Evolutionary conservation across 2,329 filamentous ascomycete species (phyloP).

Genomic region (Salinomyces thailandicus): DNA sequence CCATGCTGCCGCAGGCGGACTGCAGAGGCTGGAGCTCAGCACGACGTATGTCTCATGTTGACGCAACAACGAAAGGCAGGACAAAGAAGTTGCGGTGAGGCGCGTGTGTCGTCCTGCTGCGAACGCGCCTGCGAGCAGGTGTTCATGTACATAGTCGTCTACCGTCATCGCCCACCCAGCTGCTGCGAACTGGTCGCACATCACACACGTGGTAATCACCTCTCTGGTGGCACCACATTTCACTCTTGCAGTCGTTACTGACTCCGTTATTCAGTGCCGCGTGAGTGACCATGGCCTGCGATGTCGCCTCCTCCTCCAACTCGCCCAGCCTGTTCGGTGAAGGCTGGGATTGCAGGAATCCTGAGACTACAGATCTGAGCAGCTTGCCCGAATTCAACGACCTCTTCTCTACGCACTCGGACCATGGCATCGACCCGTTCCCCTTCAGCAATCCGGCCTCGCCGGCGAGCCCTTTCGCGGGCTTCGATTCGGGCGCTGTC

Average conservation of each 20-base stretch:
- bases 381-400: slow-evolving; percentile 11
- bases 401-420: slow-evolving; percentile 1
- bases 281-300: slow-evolving; percentile 13
- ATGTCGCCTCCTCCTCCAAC: slow-evolving; percentile 6
- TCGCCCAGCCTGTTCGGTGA: slow-evolving; percentile 1
- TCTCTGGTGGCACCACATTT: too few relatives aligned
- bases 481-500: too few relatives aligned
- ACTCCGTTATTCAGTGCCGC: too few relatives aligned
- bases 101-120: slow-evolving; percentile 5
- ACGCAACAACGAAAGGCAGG: slow-evolving; percentile 2
- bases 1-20: neutral
- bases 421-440: neutral
- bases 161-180: neutral
- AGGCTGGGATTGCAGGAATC: slow-evolving; percentile 1
- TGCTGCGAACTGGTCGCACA: slow-evolving; percentile 5
- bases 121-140: slow-evolving; percentile 8
- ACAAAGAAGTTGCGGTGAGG: slow-evolving; percentile 7
- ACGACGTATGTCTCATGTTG: slow-evolving; percentile 6
- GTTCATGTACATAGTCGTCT: slow-evolving; percentile 1
- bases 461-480: slow-evolving; percentile 3
- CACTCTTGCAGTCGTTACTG: too few relatives aligned
- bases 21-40: neutral
- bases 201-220: slow-evolving; percentile 2
- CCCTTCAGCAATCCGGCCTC: slow-evolving; percentile 6
- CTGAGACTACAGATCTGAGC: slow-evolving; percentile 4